Base-by-base conservation (phyloP, 176 grass and related monocot species). In the Zea mays region DNA sequence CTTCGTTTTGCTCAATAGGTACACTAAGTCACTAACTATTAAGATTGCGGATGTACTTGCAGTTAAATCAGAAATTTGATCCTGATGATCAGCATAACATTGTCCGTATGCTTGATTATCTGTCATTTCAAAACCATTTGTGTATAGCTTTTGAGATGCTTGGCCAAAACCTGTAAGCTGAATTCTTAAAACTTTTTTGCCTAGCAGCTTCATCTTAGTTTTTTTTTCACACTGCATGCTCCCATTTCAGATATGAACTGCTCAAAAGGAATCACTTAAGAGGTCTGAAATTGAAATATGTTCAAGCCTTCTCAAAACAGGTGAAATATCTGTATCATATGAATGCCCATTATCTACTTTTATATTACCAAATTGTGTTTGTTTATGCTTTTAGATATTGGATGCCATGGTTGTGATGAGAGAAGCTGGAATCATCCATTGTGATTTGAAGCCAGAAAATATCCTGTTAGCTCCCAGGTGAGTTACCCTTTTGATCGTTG, bases 61-160 rank as follows among this genome's bases (percentile, higher is more conserved):
- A 99, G 96, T 73, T 99, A 75, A 99, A 99, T 95, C 73, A 86
- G 71, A 93, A 76, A 67, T 90, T 85, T 68, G 90, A 99, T 87
- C 92, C 92, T 43, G 81, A 96, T 67, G 90, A 96, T 88, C 71
- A 90, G 85, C 84, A 96, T 87, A 91, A 99, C 81, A 99, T 99
- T 83, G 96, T 99, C 39, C 87, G 96, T 11, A 96, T 96, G 78
- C 87, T 99, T 82, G 96, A 99, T 79, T 93, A 84, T 87, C 86
- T 99, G 49, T 67, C 80, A 38, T 92, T 85, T 78, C 83, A 99
- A 79, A 86, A 85, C 76, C 96, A 99, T 79, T 76, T 99, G 72
- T 96, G 96, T 65, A 99, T 99, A 85, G 87, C 90, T 16, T 99
- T 99, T 76, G 96, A 99, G 92, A 93, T 99, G 90, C 92, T 99